Evolutionary conservation across 225 moss, liverwort and hornwort genomes (phyloP), one percentile per base, ranked within the genome.

Genomic region (Antitrichia curtipendula): DNA sequence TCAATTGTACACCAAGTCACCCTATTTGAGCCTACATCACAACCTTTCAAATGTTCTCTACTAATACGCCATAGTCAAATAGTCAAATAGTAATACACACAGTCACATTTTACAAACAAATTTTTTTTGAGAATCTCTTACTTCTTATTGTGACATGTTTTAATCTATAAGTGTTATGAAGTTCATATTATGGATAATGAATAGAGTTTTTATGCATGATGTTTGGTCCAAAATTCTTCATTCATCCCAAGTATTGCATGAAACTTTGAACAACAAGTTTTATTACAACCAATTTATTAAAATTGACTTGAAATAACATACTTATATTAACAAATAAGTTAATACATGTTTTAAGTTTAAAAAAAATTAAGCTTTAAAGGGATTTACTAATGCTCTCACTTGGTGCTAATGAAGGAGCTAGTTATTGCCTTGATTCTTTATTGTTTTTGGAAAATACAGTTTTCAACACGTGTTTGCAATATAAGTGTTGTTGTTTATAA

Each of bases 131-230:
- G 4, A 31, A 19, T 73, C 31, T 73, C 2, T 31, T 47, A 47
- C 1, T 7, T 73, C 11, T 18, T 14, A 0, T 40, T 25, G 0
- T 68, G 4, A 18, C 12, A 47, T 45, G 17, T 73, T 7, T 29
- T 73, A 6, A 18, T 1, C 2, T 2, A 4, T 4, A 31, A 29
- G 10, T 41, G 6, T 45, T 72, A 0, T 17, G 0, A 72, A 72
- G 29, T 72, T 72, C 8, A 72, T 68, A 38, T 38, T 68, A 23
- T 16, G 6, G 8, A 70, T 70, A 25, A 8, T 41, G 8, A 41
- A 41, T 25, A 5, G 15, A 70, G 1, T 41, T 70, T 5, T 8
- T 25, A 14, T 15, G 1, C 1, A 2, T 41, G 15, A 41, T 25
- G 15, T 70, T 41, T 41, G 24, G 40, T 40, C 14, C 8, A 24